phyloP scores from a whole-genome alignment of 2,329 filamentous ascomycete genomes.

The Neocucurbitaria cava region DNA sequence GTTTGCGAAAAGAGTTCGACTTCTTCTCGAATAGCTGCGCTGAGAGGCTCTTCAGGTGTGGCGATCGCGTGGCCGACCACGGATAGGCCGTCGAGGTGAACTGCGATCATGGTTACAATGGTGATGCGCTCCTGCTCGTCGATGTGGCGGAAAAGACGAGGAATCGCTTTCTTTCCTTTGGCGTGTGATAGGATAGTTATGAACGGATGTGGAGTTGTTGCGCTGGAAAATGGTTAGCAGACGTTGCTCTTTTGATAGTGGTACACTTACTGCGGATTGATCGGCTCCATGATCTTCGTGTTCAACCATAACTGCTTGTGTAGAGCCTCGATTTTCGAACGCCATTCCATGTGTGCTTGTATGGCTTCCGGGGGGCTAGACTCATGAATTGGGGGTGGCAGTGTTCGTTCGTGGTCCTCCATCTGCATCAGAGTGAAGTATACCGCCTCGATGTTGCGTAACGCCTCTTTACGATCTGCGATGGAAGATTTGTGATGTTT shows the following conservation, averaged over 20 bases:
- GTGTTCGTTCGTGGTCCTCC: slow-evolving; percentile 87
- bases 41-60: slow-evolving; percentile 72
- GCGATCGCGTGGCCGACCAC: slow-evolving; percentile 85
- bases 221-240: slow-evolving; percentile 57
- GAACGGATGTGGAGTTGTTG: slow-evolving; percentile 80
- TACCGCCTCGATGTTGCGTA: slow-evolving; percentile 86
- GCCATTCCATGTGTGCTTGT: slow-evolving; percentile 80
- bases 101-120: slow-evolving; percentile 92
- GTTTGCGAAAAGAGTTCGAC: slow-evolving; percentile 88
- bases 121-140: slow-evolving; percentile 92
- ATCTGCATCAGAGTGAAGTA: slow-evolving; percentile 90
- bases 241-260: background rate
- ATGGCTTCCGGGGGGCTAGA: slow-evolving; percentile 72
- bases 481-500: slow-evolving; percentile 60
- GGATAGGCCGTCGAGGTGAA: slow-evolving; percentile 90
- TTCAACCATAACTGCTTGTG: slow-evolving; percentile 84
- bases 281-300: slow-evolving; percentile 92
- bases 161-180: slow-evolving; percentile 96
- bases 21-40: slow-evolving; percentile 78
- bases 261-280: slow-evolving; percentile 61
- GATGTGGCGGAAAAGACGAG: slow-evolving; percentile 92
- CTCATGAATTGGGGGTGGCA: slow-evolving; percentile 72
- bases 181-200: slow-evolving; percentile 93
- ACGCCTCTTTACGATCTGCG: slow-evolving; percentile 78
- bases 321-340: slow-evolving; percentile 71